Percentiles rank a stretch among this genome's conserved stretches.
phyloP scores from a whole-genome alignment of 1,284 basidiomycete genomes.

The Cutaneotrichosporon sp. region DNA sequence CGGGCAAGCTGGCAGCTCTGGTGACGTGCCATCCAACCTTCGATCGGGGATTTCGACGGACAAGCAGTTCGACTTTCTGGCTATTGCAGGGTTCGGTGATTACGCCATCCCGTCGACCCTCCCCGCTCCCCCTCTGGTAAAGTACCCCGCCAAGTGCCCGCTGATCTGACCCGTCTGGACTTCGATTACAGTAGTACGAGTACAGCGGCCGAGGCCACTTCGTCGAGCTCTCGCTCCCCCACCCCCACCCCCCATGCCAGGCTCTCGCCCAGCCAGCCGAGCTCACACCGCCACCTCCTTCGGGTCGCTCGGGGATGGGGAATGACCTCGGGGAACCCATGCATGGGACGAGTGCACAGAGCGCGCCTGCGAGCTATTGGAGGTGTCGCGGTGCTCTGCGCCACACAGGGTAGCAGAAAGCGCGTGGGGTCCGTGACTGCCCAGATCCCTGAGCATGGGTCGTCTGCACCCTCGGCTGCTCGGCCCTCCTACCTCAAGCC shows the following conservation, averaged over 20 bases:
- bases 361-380: background rate
- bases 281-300: background rate
- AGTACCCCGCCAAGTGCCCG: background rate
- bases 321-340: background rate
- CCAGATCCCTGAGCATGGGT: background rate
- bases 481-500: too few species aligned
- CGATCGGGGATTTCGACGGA: background rate
- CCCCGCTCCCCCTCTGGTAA: background rate
- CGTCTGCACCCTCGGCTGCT: too few species aligned
- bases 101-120: conserved; percentile 4
- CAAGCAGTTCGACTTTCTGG: background rate
- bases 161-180: too few species aligned
- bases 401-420: background rate
- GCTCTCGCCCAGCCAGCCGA: background rate
- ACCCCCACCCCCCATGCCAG: too few species aligned
- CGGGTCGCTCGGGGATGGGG: background rate
- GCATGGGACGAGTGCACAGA: background rate
- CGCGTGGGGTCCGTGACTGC: background rate
- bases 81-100: background rate
- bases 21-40: background rate
- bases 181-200: background rate
- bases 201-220: background rate
- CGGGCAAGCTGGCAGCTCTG: background rate
- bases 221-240: background rate
- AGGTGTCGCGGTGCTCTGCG: background rate